Percentiles rank a stretch among this genome's conserved stretches.
Conservation (phyloP, 1,284 basidiomycete species). For the Sporisorium scitamineum region DNA sequence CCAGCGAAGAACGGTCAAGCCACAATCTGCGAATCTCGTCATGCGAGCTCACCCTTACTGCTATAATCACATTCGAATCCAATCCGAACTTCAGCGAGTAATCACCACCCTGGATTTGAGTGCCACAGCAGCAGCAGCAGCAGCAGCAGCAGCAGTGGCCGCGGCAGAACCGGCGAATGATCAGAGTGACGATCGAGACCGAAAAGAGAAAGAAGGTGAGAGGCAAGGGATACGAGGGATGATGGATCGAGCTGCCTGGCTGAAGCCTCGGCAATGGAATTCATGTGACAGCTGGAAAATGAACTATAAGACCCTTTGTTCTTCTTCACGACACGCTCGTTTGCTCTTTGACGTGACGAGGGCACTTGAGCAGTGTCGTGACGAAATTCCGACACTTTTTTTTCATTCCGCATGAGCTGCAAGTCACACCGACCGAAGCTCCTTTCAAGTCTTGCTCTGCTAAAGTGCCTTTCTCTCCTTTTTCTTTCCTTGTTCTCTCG, state of each 20-base stretch:
- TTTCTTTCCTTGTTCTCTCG: no score
- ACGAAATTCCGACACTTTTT: neutral
- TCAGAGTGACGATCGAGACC: neutral
- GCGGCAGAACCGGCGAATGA: neutral
- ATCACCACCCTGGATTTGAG: neutral
- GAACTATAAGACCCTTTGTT: neutral
- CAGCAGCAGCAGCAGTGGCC: neutral
- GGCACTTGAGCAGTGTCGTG: conserved; percentile 1
- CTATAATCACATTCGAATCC: conserved; percentile 6
- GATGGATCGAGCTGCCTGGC: neutral
- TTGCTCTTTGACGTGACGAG: conserved; percentile 7
- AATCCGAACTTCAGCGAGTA: no score
- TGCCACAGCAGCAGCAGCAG: neutral
- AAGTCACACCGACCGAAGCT: neutral
- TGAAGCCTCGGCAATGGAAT: conserved; percentile 6
- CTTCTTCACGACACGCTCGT: neutral
- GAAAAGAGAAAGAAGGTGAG: neutral
- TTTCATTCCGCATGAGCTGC: conserved; percentile 4
- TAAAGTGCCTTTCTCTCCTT: neutral
- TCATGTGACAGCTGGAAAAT: conserved; percentile 15
- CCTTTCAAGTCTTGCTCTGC: conserved; percentile 3
- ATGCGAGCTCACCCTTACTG: conserved; percentile 1
- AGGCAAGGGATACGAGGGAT: neutral
- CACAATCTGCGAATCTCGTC: neutral
- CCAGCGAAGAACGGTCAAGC: neutral